Percentiles rank a stretch among this genome's conserved stretches.
phyloP scores from a whole-genome alignment of 2,329 filamentous ascomycete genomes.

The Sarocladium kiliense region DNA sequence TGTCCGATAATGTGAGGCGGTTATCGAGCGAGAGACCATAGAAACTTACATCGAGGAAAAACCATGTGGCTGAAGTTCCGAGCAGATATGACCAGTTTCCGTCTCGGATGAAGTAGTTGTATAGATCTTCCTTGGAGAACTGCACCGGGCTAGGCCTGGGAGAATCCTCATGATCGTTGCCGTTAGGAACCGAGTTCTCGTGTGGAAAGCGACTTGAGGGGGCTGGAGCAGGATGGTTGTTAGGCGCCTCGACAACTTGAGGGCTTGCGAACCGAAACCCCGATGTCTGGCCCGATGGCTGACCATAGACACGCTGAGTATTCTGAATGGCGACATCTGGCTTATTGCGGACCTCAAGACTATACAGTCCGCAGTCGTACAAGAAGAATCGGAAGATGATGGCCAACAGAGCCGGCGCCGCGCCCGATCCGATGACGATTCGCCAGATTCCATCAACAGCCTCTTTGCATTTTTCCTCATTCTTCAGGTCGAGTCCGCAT shows the following conservation, averaged over 20 bases:
- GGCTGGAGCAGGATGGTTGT: background rate
- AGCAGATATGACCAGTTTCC: conserved; percentile 29
- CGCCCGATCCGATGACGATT: conserved; percentile 61
- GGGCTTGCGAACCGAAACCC: background rate
- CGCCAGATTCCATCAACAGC: conserved; percentile 59
- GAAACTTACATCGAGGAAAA: conserved; percentile 49
- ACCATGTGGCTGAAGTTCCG: conserved; percentile 43
- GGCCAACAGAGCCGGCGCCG: conserved; percentile 57
- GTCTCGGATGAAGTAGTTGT: conserved; percentile 43
- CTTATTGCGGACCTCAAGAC: conserved; percentile 3
- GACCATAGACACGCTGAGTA: conserved; percentile 37
- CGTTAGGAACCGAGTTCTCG: background rate
- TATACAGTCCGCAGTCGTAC: conserved; percentile 4
- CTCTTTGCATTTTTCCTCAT: conserved; percentile 40
- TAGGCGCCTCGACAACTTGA: background rate
- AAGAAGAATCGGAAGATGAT: conserved; percentile 54
- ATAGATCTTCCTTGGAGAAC: conserved; percentile 42
- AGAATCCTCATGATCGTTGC: conserved; percentile 15
- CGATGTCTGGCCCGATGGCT: background rate
- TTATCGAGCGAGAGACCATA: conserved; percentile 47
- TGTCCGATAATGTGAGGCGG: conserved; percentile 28
- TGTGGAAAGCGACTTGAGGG: background rate
- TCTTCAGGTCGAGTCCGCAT: conserved; percentile 30
- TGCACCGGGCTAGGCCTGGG: conserved; percentile 38
- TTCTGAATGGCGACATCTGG: conserved; percentile 50